Evolutionary conservation across 2,329 filamentous ascomycete species (phyloP).

Genomic region (Ophiostoma novo-ulmi): DNA sequence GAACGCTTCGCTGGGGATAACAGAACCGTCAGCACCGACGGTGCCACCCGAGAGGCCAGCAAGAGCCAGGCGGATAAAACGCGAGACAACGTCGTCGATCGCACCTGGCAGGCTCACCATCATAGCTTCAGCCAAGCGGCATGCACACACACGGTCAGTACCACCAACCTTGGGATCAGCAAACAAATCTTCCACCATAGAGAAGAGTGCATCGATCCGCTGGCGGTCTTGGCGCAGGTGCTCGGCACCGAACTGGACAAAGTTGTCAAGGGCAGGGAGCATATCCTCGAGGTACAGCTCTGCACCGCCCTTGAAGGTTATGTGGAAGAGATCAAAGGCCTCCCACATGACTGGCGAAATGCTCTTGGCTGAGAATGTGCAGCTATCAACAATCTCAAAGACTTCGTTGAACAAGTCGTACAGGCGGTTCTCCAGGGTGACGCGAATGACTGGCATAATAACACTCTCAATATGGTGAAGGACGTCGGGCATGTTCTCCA

Average conservation of each 20-base stretch:
- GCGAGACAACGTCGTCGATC: slow-evolving; percentile 80
- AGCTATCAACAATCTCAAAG: slow-evolving; percentile 98
- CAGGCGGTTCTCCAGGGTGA: slow-evolving; percentile 95
- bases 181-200: slow-evolving; percentile 96
- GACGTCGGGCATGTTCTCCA: slow-evolving; percentile 96
- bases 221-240: slow-evolving; percentile 75
- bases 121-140: slow-evolving; percentile 93
- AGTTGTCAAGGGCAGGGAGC: slow-evolving; percentile 96
- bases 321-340: slow-evolving; percentile 93
- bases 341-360: slow-evolving; percentile 98
- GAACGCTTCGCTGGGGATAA: slow-evolving; percentile 24
- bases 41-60: slow-evolving; percentile 54
- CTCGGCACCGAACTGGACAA: slow-evolving; percentile 83
- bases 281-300: slow-evolving; percentile 98
- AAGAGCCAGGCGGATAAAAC: slow-evolving; percentile 90
- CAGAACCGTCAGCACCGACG: slow-evolving; percentile 50
- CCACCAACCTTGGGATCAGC: slow-evolving; percentile 85
- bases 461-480: slow-evolving; percentile 91
- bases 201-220: slow-evolving; percentile 81
- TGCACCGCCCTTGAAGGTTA: slow-evolving; percentile 93
- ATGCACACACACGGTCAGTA: slow-evolving; percentile 92
- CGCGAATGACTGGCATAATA: slow-evolving; percentile 92
- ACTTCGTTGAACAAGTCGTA: slow-evolving; percentile 98
- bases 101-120: slow-evolving; percentile 90
- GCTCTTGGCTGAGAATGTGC: slow-evolving; percentile 92